Conservation (phyloP, 208 protist genomes). For the Naegleria lovaniensis region DNA sequence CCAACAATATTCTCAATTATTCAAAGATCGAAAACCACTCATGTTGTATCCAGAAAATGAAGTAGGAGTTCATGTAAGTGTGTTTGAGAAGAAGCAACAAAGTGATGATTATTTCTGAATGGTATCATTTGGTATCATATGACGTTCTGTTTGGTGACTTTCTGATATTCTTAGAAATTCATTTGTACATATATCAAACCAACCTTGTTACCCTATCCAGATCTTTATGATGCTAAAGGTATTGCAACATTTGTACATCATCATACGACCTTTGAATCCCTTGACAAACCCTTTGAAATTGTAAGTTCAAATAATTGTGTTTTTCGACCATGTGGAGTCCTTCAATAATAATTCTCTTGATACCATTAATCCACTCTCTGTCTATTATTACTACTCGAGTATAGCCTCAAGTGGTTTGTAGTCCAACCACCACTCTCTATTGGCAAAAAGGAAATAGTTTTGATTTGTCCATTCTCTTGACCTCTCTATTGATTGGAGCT, state of each 20-base stretch:
- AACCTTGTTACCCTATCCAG: slow-evolving; percentile 59
- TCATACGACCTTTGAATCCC: slow-evolving; percentile 69
- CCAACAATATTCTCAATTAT: slow-evolving; percentile 62
- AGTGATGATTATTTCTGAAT: no score
- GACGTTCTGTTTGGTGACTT: no score
- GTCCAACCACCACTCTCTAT: slow-evolving; percentile 66
- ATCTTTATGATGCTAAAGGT: slow-evolving; percentile 61
- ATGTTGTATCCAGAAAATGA: slow-evolving; percentile 70
- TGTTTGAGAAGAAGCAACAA: no score
- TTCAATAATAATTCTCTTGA: background rate
- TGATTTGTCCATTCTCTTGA: slow-evolving; percentile 51
- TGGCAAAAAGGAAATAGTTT: slow-evolving; percentile 79
- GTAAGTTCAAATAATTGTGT: slow-evolving; percentile 21
- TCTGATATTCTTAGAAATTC: slow-evolving; percentile 60
- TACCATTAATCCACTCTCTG: background rate
- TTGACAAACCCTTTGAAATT: slow-evolving; percentile 57
- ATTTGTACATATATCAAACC: slow-evolving; percentile 80
- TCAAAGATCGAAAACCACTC: slow-evolving; percentile 60
- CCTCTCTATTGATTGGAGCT: slow-evolving; percentile 20
- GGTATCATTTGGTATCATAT: no score
- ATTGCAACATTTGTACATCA: slow-evolving; percentile 65
- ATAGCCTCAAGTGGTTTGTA: slow-evolving; percentile 59
- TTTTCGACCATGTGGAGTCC: no score
- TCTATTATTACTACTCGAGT: background rate
- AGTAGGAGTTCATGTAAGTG: slow-evolving; percentile 36